These are phyloP conservation scores for Meredithiella fracta DNA, from an alignment of 2,329 filamentous ascomycete genomes.

Conservation along the genomic window DNA sequence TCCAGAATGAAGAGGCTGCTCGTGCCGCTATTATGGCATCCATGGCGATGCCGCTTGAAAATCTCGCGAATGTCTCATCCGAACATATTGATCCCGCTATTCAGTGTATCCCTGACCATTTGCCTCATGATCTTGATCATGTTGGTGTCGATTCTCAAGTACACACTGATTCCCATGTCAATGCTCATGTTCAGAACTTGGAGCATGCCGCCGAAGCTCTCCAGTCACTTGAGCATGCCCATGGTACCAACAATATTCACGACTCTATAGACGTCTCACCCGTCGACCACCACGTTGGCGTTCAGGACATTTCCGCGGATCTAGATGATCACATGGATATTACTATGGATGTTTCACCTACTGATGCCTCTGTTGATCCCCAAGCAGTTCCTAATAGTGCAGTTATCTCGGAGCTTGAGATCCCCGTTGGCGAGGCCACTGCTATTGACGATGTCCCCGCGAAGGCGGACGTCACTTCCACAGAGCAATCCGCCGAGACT, in stretches of 20 bases:
- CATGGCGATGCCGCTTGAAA: slow-evolving; percentile 10
- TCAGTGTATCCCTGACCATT: slow-evolving; percentile 5
- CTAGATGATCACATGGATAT: not conserved
- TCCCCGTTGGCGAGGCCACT: not conserved
- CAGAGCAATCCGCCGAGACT: not conserved
- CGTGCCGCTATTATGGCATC: slow-evolving; percentile 9
- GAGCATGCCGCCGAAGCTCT: not conserved
- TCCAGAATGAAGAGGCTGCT: slow-evolving; percentile 1
- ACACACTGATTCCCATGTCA: not conserved
- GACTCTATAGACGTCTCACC: slow-evolving; percentile 10
- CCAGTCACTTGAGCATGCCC: not conserved
- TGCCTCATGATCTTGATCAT: slow-evolving; percentile 2
- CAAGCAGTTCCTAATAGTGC: no score
- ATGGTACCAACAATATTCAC: not conserved
- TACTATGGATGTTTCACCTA: not conserved
- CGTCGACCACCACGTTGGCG: not conserved
- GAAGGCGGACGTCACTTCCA: not conserved
- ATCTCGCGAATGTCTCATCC: not conserved
- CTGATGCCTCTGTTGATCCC: not conserved
- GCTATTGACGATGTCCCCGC: not conserved
- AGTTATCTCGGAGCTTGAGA: not conserved
- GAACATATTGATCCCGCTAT: slow-evolving; percentile 4
- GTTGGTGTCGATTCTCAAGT: not conserved
- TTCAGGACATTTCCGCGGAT: not conserved
- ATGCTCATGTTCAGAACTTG: not conserved